Evolutionary conservation across 208 protist genomes (phyloP).

Genomic region (Herpetomonas samuelpessoai): DNA sequence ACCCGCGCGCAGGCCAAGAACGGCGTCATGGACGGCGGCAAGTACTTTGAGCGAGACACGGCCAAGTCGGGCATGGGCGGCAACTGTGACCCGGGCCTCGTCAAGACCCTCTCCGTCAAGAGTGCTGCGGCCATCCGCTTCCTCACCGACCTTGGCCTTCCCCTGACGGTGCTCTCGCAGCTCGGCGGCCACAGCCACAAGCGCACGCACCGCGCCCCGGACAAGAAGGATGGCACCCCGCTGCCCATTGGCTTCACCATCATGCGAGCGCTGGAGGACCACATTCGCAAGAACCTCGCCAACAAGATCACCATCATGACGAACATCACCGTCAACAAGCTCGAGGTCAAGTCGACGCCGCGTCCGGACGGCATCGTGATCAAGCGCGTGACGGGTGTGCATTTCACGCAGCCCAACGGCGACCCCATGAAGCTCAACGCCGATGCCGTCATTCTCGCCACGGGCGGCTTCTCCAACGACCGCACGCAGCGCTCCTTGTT

Average conservation of each 20-base stretch:
- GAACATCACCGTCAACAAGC: constrained; percentile 30
- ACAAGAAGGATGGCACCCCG: constrained; percentile 69
- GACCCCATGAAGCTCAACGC: constrained; percentile 38
- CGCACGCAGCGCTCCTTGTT: constrained; percentile 59
- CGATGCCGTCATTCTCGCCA: constrained; percentile 89
- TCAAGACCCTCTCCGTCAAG: constrained; percentile 79
- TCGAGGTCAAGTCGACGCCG: constrained; percentile 32
- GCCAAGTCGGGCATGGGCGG: constrained; percentile 63
- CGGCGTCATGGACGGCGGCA: constrained; percentile 58
- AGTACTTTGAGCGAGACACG: constrained; percentile 85
- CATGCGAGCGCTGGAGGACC: constrained; percentile 75
- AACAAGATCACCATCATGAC: constrained; percentile 69
- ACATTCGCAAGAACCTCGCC: constrained; percentile 58
- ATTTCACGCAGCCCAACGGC: constrained; percentile 15
- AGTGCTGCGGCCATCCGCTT: constrained; percentile 76
- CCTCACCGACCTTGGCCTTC: constrained; percentile 75
- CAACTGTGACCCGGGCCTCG: constrained; percentile 69
- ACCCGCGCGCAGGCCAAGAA: constrained; percentile 82
- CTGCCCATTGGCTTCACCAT: constrained; percentile 90
- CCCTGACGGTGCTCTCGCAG: constrained; percentile 83
- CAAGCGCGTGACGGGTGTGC: constrained; percentile 52
- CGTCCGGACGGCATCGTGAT: constrained; percentile 35
- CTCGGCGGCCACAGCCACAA: constrained; percentile 87
- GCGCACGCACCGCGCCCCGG: constrained; percentile 84
- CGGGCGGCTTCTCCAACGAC: constrained; percentile 88